A percentile compares a stretch with the other conserved stretches of the same genome.
phyloP scores from a whole-genome alignment of 1,139 yeast species.

The Petasospora rhodanensis region DNA sequence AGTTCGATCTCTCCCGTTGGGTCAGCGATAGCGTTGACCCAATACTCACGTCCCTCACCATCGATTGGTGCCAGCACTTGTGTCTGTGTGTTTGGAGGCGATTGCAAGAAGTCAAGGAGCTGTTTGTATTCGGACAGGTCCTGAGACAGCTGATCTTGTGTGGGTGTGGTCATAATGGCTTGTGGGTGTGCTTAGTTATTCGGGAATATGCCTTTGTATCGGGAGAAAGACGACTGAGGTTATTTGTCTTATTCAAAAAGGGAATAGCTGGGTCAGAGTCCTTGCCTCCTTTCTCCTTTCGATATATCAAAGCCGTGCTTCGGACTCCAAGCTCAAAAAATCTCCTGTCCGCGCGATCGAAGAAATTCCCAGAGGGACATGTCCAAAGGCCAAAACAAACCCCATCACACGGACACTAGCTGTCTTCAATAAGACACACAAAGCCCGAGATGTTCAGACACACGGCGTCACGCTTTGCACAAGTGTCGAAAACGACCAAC shows the following conservation, averaged over 20 bases:
- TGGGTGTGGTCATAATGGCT: neutral
- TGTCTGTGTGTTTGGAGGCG: conserved; percentile 7
- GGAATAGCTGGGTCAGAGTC: no score
- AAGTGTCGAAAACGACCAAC: conserved; percentile 1
- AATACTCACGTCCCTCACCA: conserved; percentile 21
- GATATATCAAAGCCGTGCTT: no score
- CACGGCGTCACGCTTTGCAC: neutral
- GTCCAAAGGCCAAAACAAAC: no score
- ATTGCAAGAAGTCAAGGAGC: conserved; percentile 4
- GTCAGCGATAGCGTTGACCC: conserved; percentile 17
- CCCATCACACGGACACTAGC: no score
- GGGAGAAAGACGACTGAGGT: no score
- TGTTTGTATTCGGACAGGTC: conserved; percentile 13
- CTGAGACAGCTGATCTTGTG: neutral
- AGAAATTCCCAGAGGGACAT: no score
- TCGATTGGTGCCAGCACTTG: conserved; percentile 18
- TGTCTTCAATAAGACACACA: no score
- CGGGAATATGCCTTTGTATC: neutral
- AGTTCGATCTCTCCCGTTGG: conserved; percentile 12
- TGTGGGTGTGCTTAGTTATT: neutral
- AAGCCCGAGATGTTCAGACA: no score
- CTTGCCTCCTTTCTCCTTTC: no score
- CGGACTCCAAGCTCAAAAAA: no score
- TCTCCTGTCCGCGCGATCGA: no score
- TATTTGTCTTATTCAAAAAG: no score